Evolutionary conservation across 768 basidiomycete genomes (phyloP).

Genomic region (Polyporus arcularius): DNA sequence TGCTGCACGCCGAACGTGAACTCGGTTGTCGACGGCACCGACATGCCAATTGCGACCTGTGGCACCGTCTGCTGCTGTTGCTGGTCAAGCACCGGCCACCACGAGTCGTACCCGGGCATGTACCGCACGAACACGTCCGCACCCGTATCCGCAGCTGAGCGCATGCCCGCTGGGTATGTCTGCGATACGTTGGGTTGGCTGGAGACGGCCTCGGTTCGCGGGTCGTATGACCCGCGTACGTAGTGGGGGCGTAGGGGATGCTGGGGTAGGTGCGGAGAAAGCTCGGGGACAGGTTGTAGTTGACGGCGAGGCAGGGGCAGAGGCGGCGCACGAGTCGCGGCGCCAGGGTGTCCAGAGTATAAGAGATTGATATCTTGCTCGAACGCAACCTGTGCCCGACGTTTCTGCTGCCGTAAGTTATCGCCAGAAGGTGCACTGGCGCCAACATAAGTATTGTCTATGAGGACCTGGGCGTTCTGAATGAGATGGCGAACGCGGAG

Average conservation of each 20-base stretch:
- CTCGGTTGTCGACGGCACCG: slow-evolving; percentile 18
- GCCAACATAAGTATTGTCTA: slow-evolving; percentile 30
- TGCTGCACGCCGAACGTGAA: slow-evolving; percentile 28
- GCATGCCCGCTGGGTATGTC: neutral
- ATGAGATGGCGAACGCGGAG: slow-evolving; percentile 67
- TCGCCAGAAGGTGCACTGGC: neutral
- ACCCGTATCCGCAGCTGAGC: neutral
- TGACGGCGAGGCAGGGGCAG: neutral
- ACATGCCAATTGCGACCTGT: neutral
- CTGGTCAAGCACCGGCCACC: slow-evolving; percentile 13
- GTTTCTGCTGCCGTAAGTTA: slow-evolving; percentile 5
- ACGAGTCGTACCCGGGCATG: slow-evolving; percentile 18
- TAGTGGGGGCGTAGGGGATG: neutral
- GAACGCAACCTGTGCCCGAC: slow-evolving; percentile 14
- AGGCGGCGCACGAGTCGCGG: neutral
- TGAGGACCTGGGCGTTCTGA: slow-evolving; percentile 64
- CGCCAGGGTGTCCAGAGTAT: neutral
- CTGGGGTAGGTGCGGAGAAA: neutral
- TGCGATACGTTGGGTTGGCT: neutral
- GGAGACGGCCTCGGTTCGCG: too few species aligned
- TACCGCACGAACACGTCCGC: neutral
- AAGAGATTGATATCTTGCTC: slow-evolving; percentile 5
- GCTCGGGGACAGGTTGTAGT: too few species aligned
- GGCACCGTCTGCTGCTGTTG: neutral
- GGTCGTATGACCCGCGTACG: too few species aligned